Evolutionary conservation across 345 rosid species (phyloP).

Genomic region (Luvunga scandens): DNA sequence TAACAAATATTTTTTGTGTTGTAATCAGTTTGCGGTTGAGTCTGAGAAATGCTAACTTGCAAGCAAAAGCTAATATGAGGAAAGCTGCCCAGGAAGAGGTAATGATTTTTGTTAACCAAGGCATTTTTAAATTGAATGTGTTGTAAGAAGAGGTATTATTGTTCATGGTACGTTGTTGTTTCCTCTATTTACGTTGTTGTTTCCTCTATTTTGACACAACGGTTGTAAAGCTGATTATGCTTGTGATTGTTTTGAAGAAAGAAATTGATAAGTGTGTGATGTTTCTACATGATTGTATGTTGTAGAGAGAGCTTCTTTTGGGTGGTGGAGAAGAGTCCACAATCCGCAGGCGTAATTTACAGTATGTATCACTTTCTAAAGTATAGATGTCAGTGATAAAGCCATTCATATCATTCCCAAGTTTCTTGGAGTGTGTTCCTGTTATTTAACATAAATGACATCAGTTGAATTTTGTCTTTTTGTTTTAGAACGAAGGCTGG

Average conservation of each 20-base stretch:
- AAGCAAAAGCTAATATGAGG: slow-evolving; percentile 85
- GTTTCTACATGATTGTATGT: slow-evolving; percentile 7
- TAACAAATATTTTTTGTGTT: slow-evolving; percentile 1
- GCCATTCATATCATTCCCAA: neutral
- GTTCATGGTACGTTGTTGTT: neutral
- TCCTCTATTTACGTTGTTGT: neutral
- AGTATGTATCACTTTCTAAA: slow-evolving; percentile 42
- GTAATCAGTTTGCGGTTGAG: slow-evolving; percentile 56
- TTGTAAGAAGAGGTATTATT: neutral
- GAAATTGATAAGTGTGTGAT: neutral
- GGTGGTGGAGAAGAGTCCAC: slow-evolving; percentile 98
- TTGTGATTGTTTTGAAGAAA: neutral
- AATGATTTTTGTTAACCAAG: neutral
- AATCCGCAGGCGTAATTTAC: slow-evolving; percentile 76
- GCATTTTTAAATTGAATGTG: neutral
- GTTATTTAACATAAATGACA: neutral
- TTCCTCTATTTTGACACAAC: neutral
- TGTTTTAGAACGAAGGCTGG: slow-evolving; percentile 82
- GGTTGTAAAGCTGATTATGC: neutral
- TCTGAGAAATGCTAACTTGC: slow-evolving; percentile 85
- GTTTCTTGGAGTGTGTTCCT: slow-evolving; percentile 3
- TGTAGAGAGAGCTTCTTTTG: slow-evolving; percentile 86
- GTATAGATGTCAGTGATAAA: neutral
- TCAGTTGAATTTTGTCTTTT: neutral
- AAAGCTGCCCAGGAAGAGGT: slow-evolving; percentile 88